Conservation (phyloP, 208 protist species). For the Leishmania mexicana region DNA sequence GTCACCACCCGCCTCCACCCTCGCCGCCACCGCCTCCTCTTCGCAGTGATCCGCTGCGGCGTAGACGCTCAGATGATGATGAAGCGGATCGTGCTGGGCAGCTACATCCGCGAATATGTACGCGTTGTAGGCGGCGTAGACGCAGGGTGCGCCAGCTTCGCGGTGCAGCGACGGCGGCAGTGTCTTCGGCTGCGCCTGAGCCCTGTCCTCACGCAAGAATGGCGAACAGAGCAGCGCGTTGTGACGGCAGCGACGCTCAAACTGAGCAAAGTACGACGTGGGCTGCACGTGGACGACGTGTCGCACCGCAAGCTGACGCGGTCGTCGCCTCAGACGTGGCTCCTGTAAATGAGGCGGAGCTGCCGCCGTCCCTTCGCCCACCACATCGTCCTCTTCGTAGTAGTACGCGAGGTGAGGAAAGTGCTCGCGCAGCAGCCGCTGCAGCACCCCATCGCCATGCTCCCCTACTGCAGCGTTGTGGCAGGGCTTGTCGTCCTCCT, state of each 20-base stretch:
- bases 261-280: slow-evolving; percentile 34
- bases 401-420: slow-evolving; percentile 34
- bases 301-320: slow-evolving; percentile 39
- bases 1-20: not conserved
- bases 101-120: slow-evolving; percentile 7
- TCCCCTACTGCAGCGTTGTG: not conserved
- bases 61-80: not conserved
- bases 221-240: not conserved
- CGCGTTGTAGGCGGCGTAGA: slow-evolving; percentile 12
- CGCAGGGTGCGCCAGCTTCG: not conserved
- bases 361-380: too few relatives aligned
- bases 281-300: slow-evolving; percentile 58
- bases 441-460: slow-evolving; percentile 11
- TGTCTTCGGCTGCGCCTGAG: not conserved
- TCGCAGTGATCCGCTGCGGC: not conserved
- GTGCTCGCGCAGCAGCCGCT: slow-evolving; percentile 13
- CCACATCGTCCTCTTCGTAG: not conserved
- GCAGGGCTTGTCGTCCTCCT: not conserved
- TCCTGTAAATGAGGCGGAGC: not conserved
- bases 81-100: not conserved
- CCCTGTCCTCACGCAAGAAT: not conserved
- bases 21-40: not conserved
- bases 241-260: not conserved
- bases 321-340: not conserved
- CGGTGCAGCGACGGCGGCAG: too few relatives aligned